Base-by-base conservation (phyloP, 805 yeast species). In the Saturnispora saitoi region DNA sequence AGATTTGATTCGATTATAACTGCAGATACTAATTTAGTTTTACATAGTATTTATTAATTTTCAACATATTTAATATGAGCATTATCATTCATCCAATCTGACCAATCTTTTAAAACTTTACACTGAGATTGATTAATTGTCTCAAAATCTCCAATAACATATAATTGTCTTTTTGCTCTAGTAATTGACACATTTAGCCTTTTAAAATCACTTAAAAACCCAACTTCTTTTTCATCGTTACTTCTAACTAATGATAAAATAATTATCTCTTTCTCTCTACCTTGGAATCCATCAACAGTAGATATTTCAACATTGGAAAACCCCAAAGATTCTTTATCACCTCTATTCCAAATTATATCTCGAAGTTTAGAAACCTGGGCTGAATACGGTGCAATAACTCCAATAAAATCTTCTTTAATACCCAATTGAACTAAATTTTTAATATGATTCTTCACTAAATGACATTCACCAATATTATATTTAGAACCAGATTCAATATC, bases 271-370 rank as follows among this genome's bases (percentile, higher is more conserved):
- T 91, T 93, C 60, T 91, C 99, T 52, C 97, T 71, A 1, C 99
- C 99, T 68, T 91, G 99, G 59, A 91, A 93, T 1, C 97, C 97
- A 67, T 91, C 99, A 4, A 91, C 91, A 0, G 97, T 87, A 4
- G 95, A 79, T 0, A 90, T 77, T 59, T 91, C 98, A 5, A 91
- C 68, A 2, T 52, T 59, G 0, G 75, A 71, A 43, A 66, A 68
- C 4, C 36, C 31, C 8, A 4, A 4, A 14, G 14, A 4, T 26
- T 39, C 31, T 10, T 29, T 24, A 30, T 32, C 40, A 34, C 12
- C 39, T 5, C 41, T 24, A n/a, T 34, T 34, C 47, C 70, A 68
- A 1, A 84, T 53, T 10, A 70, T 48, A 38, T 66, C 70, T 53
- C 80, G 79, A 29, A 91, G 55, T 12, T 76, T 58, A 0, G 82